Evolutionary conservation across 2,329 filamentous ascomycete genomes (phyloP).

Genomic region (Alternaria sp.): DNA sequence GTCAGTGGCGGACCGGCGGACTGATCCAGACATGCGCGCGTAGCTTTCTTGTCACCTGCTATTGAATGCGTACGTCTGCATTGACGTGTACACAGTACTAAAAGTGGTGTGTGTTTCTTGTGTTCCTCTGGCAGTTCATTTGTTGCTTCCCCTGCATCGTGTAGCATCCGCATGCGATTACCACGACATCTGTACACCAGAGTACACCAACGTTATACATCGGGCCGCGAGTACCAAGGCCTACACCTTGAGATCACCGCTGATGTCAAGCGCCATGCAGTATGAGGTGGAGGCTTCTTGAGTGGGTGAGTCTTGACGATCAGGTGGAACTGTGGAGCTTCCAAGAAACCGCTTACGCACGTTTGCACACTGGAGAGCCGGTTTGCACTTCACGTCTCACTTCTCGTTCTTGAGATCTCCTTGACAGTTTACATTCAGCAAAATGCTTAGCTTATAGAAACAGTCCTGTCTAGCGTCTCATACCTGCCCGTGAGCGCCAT

Average conservation of each 20-base stretch:
- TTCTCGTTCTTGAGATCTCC: background rate
- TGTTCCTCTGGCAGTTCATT: background rate
- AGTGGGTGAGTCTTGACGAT: background rate
- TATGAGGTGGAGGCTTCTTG: slow-evolving; percentile 1
- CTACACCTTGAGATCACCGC: background rate
- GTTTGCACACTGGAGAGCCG: background rate
- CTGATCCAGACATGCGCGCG: background rate
- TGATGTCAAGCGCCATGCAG: slow-evolving; percentile 1
- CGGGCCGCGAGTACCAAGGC: background rate
- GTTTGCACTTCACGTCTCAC: background rate
- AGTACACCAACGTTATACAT: background rate
- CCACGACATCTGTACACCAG: background rate
- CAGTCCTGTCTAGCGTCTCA: background rate
- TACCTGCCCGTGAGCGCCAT: background rate
- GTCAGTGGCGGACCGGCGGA: background rate
- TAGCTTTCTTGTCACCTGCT: background rate
- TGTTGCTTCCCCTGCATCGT: background rate
- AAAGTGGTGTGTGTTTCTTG: background rate
- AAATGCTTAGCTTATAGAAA: background rate
- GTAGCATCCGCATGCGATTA: background rate
- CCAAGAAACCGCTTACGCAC: background rate
- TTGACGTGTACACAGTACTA: background rate
- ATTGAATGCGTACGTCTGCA: background rate
- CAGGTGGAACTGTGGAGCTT: background rate
- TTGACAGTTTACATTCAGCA: background rate